A percentile compares a stretch with the other conserved stretches of the same genome.
These are phyloP conservation scores for Fusarium ramigenum DNA, from an alignment of 2,329 filamentous ascomycete genomes.

Conservation along the genomic window DNA sequence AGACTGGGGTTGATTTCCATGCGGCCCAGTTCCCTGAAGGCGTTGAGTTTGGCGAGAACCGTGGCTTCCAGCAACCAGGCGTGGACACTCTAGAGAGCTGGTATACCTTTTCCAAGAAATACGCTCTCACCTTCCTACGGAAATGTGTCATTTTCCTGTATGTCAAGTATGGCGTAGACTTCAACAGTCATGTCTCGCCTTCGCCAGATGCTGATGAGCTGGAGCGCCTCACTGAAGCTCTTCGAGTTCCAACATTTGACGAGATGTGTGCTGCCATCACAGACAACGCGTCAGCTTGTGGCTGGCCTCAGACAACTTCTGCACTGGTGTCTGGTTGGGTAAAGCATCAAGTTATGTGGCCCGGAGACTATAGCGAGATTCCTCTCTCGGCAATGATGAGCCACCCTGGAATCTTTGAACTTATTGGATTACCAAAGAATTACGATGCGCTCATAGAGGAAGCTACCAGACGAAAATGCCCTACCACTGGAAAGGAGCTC, in stretches of 20 bases:
- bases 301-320: slow-evolving; percentile 59
- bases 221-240: slow-evolving; percentile 77
- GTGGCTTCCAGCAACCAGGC: slow-evolving; percentile 64
- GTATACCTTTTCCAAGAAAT: slow-evolving; percentile 75
- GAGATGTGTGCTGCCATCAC: slow-evolving; percentile 75
- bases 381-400: slow-evolving; percentile 63
- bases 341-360: slow-evolving; percentile 64
- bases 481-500: slow-evolving; percentile 89
- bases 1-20: slow-evolving; percentile 55
- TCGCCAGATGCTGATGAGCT: slow-evolving; percentile 78
- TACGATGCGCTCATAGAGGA: slow-evolving; percentile 95
- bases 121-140: slow-evolving; percentile 88
- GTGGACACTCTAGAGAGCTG: slow-evolving; percentile 64
- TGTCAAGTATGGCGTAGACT: slow-evolving; percentile 87
- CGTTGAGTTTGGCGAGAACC: slow-evolving; percentile 49
- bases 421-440: slow-evolving; percentile 90
- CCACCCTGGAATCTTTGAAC: slow-evolving; percentile 92
- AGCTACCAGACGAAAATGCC: slow-evolving; percentile 83
- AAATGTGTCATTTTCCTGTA: slow-evolving; percentile 87
- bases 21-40: slow-evolving; percentile 43
- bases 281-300: slow-evolving; percentile 53
- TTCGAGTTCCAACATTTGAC: slow-evolving; percentile 81
- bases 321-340: slow-evolving; percentile 76
- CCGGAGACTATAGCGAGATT: slow-evolving; percentile 43
- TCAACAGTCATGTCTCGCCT: slow-evolving; percentile 74